Base-by-base conservation (phyloP, 805 yeast genomes). In the Candida sonorensis region DNA sequence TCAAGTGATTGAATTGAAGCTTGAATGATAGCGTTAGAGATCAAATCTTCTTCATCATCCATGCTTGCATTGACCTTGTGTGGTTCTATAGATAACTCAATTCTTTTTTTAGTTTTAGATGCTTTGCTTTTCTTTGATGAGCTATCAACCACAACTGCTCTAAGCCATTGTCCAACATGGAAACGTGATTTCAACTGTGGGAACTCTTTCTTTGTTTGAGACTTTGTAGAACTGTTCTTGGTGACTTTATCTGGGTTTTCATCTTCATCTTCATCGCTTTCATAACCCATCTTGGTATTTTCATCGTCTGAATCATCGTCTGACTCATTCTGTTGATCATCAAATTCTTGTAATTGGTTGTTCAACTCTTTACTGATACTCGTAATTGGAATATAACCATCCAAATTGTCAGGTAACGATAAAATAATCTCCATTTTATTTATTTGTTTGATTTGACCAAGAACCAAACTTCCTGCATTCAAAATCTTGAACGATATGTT, bases 91-190 rank as follows among this genome's bases (percentile, higher is more conserved):
- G 83, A 67, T 23, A 88, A 63, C 40, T 76, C 78, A 26, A 88
- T 71, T 53, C 79, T 74, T 55, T 77, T 82, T 53, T 72, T 74
- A 10, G 46, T 34, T 12, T 57, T 59, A 26, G 57, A 55, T 15
- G 57, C 58, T 30, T 62, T 60, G 30, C 58, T 33, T 8, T 34
- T 30, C 36, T 62, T 62, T 10, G 53, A 46, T n/a, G 65, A 57
- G 18, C 60, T 61, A 26, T 73, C 74, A 7, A 73, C 69, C n/a
- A 88, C 88, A 27, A 67, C 59, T 19, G 94, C 95, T 45, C 92
- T 74, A 26, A 92, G 61, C 86, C 92, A 90, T 55, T 83, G 90
- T 8, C 97, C 97, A 23, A 75, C 46, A 22, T 57, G 54, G 59
- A 88, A 86, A 31, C 72, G 53, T 2, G 64, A 51, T 1, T 60